Percentiles rank a stretch among this genome's conserved stretches.
These are phyloP conservation scores for Candida awuae DNA, from an alignment of 805 yeast genomes.

Conservation along the genomic window DNA sequence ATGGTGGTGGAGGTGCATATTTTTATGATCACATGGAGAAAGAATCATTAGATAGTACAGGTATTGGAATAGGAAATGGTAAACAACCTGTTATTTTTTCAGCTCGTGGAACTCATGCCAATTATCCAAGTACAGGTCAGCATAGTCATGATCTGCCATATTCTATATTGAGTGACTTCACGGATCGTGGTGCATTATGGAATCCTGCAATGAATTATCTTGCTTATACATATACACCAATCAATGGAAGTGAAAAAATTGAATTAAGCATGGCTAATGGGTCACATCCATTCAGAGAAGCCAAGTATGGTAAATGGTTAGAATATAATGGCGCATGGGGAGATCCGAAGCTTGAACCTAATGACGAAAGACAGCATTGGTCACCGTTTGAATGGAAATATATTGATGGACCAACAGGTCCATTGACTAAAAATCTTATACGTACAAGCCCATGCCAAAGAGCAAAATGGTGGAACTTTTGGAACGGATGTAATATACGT, in stretches of 20 bases:
- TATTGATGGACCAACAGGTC: slow-evolving; percentile 92
- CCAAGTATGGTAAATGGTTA: slow-evolving; percentile 67
- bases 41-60: slow-evolving; percentile 16
- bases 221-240: slow-evolving; percentile 55
- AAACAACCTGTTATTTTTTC: slow-evolving; percentile 71
- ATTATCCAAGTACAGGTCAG: slow-evolving; percentile 92
- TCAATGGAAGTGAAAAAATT: slow-evolving; percentile 39
- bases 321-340: slow-evolving; percentile 85
- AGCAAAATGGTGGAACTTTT: slow-evolving; percentile 87
- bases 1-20: slow-evolving; percentile 94
- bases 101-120: slow-evolving; percentile 96
- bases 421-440: slow-evolving; percentile 65
- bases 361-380: slow-evolving; percentile 77
- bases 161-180: slow-evolving; percentile 82
- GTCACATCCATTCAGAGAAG: slow-evolving; percentile 45
- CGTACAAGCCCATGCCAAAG: slow-evolving; percentile 73
- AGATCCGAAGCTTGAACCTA: slow-evolving; percentile 54
- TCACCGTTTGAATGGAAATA: slow-evolving; percentile 85
- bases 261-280: slow-evolving; percentile 40
- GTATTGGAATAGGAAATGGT: slow-evolving; percentile 15
- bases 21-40: slow-evolving; percentile 64
- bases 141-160: slow-evolving; percentile 94
- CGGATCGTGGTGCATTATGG: slow-evolving; percentile 95
- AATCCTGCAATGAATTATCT: slow-evolving; percentile 78
- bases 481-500: slow-evolving; percentile 76